phyloP scores from a whole-genome alignment of 257 asterid genomes.

The Solanum pinnatisectum region DNA sequence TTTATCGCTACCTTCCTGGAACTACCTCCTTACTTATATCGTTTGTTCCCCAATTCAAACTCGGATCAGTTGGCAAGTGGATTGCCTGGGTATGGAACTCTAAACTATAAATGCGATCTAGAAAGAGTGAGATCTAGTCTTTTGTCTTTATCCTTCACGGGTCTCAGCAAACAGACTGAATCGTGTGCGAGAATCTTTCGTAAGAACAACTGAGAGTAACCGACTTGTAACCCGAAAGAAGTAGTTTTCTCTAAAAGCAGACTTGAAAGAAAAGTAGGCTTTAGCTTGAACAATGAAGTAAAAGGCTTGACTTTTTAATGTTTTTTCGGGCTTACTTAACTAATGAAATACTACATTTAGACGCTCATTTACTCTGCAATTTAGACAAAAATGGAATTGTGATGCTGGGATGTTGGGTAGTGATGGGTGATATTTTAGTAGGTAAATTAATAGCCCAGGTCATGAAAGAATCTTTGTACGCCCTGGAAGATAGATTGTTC shows the following conservation, averaged over 20 bases:
- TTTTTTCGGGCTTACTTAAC: background rate
- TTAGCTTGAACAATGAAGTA: background rate
- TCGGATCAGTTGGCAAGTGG: background rate
- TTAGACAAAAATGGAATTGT: too few relatives aligned
- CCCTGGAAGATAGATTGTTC: background rate
- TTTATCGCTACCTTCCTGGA: background rate
- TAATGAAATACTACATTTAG: too few relatives aligned
- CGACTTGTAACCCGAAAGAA: background rate
- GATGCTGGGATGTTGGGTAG: background rate
- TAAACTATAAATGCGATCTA: background rate
- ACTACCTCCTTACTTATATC: background rate
- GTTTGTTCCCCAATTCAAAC: background rate
- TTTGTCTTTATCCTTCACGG: background rate
- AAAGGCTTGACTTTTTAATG: background rate
- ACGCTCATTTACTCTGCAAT: too few relatives aligned
- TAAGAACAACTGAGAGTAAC: background rate
- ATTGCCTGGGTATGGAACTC: background rate
- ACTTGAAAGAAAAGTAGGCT: background rate
- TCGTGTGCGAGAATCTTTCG: background rate
- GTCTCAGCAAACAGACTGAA: background rate
- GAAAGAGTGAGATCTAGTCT: background rate
- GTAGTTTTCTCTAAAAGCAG: background rate
- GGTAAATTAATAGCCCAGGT: background rate
- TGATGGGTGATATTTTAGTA: background rate
- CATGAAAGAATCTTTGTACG: background rate